Percentiles rank a stretch among this genome's conserved stretches.
Evolutionary conservation across 140 eudicot genomes (phyloP).

Genomic region (Oenanthe javanica): DNA sequence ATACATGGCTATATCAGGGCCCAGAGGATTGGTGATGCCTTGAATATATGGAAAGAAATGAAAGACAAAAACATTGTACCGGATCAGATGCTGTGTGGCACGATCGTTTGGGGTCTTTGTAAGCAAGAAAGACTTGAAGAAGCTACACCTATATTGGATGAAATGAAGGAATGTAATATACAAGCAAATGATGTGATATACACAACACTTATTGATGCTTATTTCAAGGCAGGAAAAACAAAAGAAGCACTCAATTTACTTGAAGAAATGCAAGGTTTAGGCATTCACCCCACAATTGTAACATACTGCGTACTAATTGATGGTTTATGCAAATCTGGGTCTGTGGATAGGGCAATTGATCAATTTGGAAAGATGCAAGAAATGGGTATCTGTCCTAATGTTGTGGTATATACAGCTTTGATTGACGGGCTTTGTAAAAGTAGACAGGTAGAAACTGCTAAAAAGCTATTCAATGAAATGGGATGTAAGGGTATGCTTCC

Average conservation of each 20-base stretch:
- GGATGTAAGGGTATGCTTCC: conserved; percentile 54
- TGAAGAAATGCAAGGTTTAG: conserved; percentile 55
- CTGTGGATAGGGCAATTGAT: conserved; percentile 41
- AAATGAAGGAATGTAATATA: conserved; percentile 53
- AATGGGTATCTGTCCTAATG: conserved; percentile 52
- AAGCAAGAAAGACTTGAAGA: conserved; percentile 60
- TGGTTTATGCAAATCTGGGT: conserved; percentile 70
- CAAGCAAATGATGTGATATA: conserved; percentile 51
- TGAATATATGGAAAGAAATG: conserved; percentile 43
- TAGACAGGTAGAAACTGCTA: conserved; percentile 36
- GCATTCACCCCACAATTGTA: conserved; percentile 49
- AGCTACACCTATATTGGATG: conserved; percentile 39
- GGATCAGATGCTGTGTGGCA: conserved; percentile 55
- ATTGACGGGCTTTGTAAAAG: conserved; percentile 73
- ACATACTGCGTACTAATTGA: conserved; percentile 65
- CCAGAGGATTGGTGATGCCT: conserved; percentile 38
- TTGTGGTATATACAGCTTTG: conserved; percentile 61
- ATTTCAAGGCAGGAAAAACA: conserved; percentile 55
- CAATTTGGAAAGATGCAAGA: conserved; percentile 39
- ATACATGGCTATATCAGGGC: conserved; percentile 69
- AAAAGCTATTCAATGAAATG: conserved; percentile 59
- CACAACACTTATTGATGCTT: conserved; percentile 64
- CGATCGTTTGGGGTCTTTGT: conserved; percentile 67
- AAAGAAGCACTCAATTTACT: conserved; percentile 55
- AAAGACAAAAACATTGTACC: conserved; percentile 41